Conservation (phyloP, 371 early-diverging fungal species). For the Apophysomyces sp. region DNA sequence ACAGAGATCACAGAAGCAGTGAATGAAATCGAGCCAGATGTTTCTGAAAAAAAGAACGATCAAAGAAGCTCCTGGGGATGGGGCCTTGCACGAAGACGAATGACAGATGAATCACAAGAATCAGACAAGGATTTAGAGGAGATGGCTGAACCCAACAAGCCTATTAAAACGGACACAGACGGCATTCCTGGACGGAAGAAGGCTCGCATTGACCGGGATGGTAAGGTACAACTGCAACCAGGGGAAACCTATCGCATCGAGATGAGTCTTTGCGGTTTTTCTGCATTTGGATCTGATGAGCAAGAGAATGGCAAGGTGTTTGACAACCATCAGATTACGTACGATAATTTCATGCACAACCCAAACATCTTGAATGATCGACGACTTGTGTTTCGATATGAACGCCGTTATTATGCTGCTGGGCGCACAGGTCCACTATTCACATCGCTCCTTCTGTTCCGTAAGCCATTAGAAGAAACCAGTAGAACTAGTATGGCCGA, state of each 20-base stretch:
- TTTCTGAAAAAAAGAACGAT: background rate
- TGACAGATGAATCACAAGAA: slow-evolving; percentile 6
- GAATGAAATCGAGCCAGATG: background rate
- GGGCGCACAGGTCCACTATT: slow-evolving; percentile 52
- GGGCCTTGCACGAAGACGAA: slow-evolving; percentile 1
- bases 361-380: slow-evolving; percentile 69
- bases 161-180: background rate
- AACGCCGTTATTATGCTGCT: slow-evolving; percentile 52
- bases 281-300: slow-evolving; percentile 39
- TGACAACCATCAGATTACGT: slow-evolving; percentile 56
- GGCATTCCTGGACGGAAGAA: slow-evolving; percentile 19
- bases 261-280: slow-evolving; percentile 57
- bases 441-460: slow-evolving; percentile 53
- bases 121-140: background rate
- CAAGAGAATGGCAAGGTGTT: slow-evolving; percentile 62
- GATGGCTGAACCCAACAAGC: background rate
- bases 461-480: slow-evolving; percentile 20
- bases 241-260: slow-evolving; percentile 48
- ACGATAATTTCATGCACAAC: slow-evolving; percentile 63
- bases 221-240: slow-evolving; percentile 15
- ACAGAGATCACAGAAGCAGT: background rate
- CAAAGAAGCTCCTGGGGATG: slow-evolving; percentile 6
- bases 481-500: background rate
- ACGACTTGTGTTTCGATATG: slow-evolving; percentile 66
- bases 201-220: slow-evolving; percentile 32